A percentile compares a stretch with the other conserved stretches of the same genome.
Conservation (phyloP, 2,329 filamentous ascomycete species). For the Paecilomyces variotii region DNA sequence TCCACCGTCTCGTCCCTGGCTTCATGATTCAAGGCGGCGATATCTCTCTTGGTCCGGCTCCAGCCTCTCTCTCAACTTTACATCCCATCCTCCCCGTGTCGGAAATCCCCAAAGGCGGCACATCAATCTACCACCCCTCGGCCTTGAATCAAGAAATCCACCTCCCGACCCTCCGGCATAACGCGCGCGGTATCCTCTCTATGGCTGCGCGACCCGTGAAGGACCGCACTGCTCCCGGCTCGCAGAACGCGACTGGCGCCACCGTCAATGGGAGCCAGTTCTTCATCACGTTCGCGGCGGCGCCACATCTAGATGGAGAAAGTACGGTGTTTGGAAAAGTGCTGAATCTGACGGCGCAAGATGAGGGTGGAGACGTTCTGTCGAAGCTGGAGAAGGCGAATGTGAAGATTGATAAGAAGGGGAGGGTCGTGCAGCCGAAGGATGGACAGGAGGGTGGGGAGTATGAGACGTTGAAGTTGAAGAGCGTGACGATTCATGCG, state of each 20-base stretch:
- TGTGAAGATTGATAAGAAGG: conserved; percentile 56
- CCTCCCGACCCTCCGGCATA: conserved; percentile 48
- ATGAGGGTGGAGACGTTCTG: conserved; percentile 38
- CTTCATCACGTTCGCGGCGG: conserved; percentile 54
- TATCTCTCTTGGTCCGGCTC: conserved; percentile 37
- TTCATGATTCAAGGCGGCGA: conserved; percentile 60
- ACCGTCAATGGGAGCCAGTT: conserved; percentile 53
- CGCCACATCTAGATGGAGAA: conserved; percentile 57
- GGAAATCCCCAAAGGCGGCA: conserved; percentile 47
- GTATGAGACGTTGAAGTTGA: conserved; percentile 47
- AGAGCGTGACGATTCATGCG: conserved; percentile 53
- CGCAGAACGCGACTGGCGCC: conserved; percentile 29
- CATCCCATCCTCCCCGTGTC: conserved; percentile 32
- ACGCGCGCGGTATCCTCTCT: conserved; percentile 49
- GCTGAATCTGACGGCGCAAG: conserved; percentile 35
- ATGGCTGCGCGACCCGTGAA: conserved; percentile 50
- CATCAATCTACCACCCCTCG: conserved; percentile 45
- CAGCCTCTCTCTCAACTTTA: conserved; percentile 33
- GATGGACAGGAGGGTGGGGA: conserved; percentile 24
- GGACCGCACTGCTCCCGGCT: conserved; percentile 38
- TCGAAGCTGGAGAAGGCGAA: conserved; percentile 52
- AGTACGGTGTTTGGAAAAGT: conserved; percentile 60
- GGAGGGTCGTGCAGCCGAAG: conserved; percentile 42
- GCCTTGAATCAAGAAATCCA: conserved; percentile 57
- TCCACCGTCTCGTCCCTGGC: conserved; percentile 54